These are phyloP conservation scores for Primulina eburnea DNA, from an alignment of 257 asterid genomes.

Conservation along the genomic window DNA sequence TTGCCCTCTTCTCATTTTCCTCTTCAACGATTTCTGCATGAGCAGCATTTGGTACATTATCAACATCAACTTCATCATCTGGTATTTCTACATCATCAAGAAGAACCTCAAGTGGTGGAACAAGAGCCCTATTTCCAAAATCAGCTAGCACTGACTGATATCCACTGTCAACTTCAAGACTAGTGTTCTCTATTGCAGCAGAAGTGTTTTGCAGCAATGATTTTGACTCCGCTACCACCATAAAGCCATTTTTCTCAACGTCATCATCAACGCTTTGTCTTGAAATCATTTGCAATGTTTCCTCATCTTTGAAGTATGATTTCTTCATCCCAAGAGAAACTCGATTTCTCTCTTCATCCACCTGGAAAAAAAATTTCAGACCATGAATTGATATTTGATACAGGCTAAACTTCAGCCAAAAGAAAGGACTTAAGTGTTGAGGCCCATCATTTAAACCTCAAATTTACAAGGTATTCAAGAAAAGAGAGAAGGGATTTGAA, in stretches of 20 bases:
- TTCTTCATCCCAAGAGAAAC: slow-evolving; percentile 90
- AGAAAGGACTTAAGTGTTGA: not conserved
- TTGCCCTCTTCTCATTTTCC: slow-evolving; percentile 46
- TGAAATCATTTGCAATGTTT: slow-evolving; percentile 31
- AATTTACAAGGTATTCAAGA: not conserved
- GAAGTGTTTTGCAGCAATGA: slow-evolving; percentile 31
- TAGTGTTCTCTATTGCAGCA: slow-evolving; percentile 17
- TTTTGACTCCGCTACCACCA: slow-evolving; percentile 29
- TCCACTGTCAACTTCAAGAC: slow-evolving; percentile 34
- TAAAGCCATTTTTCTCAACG: slow-evolving; percentile 31
- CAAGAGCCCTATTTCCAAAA: slow-evolving; percentile 70
- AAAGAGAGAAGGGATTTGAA: not conserved
- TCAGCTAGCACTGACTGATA: slow-evolving; percentile 46
- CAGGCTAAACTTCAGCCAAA: not conserved
- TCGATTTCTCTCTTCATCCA: slow-evolving; percentile 79
- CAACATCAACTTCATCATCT: slow-evolving; percentile 39
- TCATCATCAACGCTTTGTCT: slow-evolving; percentile 25
- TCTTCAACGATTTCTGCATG: slow-evolving; percentile 42
- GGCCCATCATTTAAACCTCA: not conserved
- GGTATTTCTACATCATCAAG: slow-evolving; percentile 65
- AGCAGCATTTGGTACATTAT: slow-evolving; percentile 31
- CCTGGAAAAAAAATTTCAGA: slow-evolving; percentile 40
- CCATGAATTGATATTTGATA: slow-evolving; percentile 1
- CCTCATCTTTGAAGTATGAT: slow-evolving; percentile 54
- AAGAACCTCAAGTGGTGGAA: slow-evolving; percentile 86